Evolutionary conservation across 805 yeast genomes (phyloP).

Genomic region (Metschnikowia baotianmanensis): DNA sequence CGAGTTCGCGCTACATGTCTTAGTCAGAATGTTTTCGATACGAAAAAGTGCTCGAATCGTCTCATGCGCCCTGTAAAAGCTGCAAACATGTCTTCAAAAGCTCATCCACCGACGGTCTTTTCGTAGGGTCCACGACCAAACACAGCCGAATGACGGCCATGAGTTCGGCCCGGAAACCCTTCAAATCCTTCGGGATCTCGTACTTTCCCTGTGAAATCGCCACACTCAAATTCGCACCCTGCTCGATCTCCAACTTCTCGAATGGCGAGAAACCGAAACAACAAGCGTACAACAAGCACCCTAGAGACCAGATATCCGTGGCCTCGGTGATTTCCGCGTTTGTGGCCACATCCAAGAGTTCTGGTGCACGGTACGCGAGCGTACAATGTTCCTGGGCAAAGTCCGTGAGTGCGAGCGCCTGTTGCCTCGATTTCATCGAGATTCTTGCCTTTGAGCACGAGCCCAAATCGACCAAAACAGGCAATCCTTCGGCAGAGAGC

Average conservation of each 20-base stretch:
- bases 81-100: slow-evolving; percentile 51
- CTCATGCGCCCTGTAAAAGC: slow-evolving; percentile 1
- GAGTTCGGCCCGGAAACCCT: slow-evolving; percentile 52
- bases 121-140: slow-evolving; percentile 55
- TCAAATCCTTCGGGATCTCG: slow-evolving; percentile 50
- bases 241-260: slow-evolving; percentile 74
- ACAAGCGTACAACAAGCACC: slow-evolving; percentile 76
- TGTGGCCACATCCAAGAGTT: slow-evolving; percentile 71
- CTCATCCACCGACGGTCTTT: slow-evolving; percentile 64
- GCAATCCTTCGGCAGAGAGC: slow-evolving; percentile 69
- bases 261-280: slow-evolving; percentile 84
- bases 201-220: slow-evolving; percentile 72
- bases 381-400: slow-evolving; percentile 83
- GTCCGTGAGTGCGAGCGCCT: slow-evolving; percentile 76
- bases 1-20: too few relatives aligned
- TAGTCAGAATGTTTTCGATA: not conserved
- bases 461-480: slow-evolving; percentile 83
- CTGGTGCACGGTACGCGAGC: slow-evolving; percentile 87
- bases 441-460: slow-evolving; percentile 67
- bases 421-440: slow-evolving; percentile 54
- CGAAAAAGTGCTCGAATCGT: not conserved
- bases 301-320: slow-evolving; percentile 90
- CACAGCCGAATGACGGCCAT: slow-evolving; percentile 58
- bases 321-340: slow-evolving; percentile 65
- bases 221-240: slow-evolving; percentile 77